These are phyloP conservation scores for Candida gigantensis DNA, from an alignment of 1,139 yeast species.

Conservation along the genomic window DNA sequence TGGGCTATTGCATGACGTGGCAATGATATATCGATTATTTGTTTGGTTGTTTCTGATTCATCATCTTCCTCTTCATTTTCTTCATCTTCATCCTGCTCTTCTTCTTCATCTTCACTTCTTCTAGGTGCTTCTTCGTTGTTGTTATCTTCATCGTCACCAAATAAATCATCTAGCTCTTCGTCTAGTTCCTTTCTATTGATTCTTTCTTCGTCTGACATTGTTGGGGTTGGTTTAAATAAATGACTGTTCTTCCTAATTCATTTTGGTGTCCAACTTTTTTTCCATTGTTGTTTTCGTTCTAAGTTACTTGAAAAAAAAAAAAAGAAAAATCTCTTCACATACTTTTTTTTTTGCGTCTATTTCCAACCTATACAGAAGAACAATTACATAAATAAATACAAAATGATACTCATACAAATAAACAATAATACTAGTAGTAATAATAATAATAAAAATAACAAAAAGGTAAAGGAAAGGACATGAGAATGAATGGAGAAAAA, in stretches of 20 bases:
- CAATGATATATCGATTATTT: constrained; percentile 62
- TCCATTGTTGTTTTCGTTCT: not conserved
- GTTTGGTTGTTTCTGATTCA: constrained; percentile 34
- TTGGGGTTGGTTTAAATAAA: constrained; percentile 3
- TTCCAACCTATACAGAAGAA: no score
- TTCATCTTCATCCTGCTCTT: constrained; percentile 15
- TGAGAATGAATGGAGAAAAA: no score
- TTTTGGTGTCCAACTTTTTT: not conserved
- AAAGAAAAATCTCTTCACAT: no score
- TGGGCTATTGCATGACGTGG: constrained; percentile 72
- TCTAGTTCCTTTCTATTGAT: constrained; percentile 14
- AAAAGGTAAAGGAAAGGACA: no score
- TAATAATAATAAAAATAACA: no score
- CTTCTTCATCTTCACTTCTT: constrained; percentile 29
- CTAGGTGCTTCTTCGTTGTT: no score
- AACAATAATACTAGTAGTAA: no score
- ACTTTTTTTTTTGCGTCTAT: no score
- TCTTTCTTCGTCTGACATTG: constrained; percentile 15
- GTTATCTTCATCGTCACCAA: no score
- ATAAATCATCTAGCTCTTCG: constrained; percentile 45
- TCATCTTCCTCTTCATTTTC: constrained; percentile 14
- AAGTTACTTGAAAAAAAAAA: not conserved
- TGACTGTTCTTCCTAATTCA: no score
- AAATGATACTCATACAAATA: no score
- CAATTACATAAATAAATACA: no score